Evolutionary conservation across 1,284 basidiomycete species (phyloP).

Genomic region (Sporisorium graminicola): DNA sequence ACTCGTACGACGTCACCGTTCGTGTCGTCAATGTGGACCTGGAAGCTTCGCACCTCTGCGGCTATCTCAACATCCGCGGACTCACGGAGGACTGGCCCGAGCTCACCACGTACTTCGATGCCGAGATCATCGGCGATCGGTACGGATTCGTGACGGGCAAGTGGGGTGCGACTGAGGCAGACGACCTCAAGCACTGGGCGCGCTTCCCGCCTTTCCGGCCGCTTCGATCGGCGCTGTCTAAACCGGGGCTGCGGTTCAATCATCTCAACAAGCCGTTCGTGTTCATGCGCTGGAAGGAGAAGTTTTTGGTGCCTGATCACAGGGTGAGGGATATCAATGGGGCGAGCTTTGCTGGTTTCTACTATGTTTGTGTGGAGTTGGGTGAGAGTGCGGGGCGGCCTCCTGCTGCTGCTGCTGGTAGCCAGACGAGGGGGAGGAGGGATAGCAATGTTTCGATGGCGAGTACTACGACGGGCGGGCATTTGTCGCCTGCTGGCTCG

Average conservation of each 20-base stretch:
- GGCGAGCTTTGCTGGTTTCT: constrained; percentile 86
- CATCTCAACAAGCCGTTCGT: constrained; percentile 69
- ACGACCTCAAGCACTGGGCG: constrained; percentile 67
- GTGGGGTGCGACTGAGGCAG: constrained; percentile 64
- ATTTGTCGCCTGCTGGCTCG: constrained; percentile 11
- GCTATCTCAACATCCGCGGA: constrained; percentile 68
- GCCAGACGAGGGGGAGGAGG: constrained; percentile 21
- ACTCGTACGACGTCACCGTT: constrained; percentile 65
- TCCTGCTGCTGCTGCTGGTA: background rate
- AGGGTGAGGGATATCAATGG: constrained; percentile 92
- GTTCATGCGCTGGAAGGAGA: constrained; percentile 98
- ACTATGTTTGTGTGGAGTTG: constrained; percentile 85
- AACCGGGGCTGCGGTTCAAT: constrained; percentile 54
- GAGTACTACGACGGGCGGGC: constrained; percentile 4
- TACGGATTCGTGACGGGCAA: constrained; percentile 64
- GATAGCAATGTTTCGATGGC: constrained; percentile 26
- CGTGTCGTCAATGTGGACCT: constrained; percentile 66
- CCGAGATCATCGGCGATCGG: constrained; percentile 64
- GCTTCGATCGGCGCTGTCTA: constrained; percentile 38
- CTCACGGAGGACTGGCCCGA: constrained; percentile 69
- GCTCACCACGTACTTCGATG: constrained; percentile 68
- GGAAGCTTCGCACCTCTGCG: constrained; percentile 60
- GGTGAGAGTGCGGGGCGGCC: constrained; percentile 40
- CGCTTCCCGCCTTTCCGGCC: constrained; percentile 60
- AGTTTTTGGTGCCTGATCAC: constrained; percentile 93